Conservation (phyloP, 2,329 filamentous ascomycete species). For the Scedosporium boydii region DNA sequence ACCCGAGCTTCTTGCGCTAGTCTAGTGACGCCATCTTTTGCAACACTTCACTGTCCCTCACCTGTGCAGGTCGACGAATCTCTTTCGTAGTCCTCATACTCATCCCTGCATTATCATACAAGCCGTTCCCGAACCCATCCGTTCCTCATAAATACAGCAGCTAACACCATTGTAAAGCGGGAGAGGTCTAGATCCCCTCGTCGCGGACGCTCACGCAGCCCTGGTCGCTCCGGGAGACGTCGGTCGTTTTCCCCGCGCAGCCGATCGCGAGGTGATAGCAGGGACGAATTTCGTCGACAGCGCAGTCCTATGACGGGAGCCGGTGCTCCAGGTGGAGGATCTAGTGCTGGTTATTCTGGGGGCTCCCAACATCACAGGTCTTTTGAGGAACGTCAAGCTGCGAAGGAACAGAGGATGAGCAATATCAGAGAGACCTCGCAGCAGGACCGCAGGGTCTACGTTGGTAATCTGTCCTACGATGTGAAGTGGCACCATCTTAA, state of each 20-base stretch:
- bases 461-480: constrained; percentile 97
- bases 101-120: too few relatives aligned
- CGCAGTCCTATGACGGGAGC: constrained; percentile 80
- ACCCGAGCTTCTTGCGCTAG: background rate
- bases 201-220: constrained; percentile 76
- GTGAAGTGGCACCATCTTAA: constrained; percentile 99
- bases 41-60: too few relatives aligned
- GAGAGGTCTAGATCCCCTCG: constrained; percentile 75
- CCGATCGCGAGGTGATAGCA: constrained; percentile 58
- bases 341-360: constrained; percentile 55
- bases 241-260: constrained; percentile 72
- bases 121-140: background rate
- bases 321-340: constrained; percentile 60
- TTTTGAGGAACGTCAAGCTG: constrained; percentile 72
- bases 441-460: constrained; percentile 98
- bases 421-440: constrained; percentile 89
- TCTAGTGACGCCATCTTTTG: too few relatives aligned
- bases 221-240: constrained; percentile 57
- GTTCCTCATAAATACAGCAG: background rate
- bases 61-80: too few relatives aligned
- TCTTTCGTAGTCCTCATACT: too few relatives aligned
- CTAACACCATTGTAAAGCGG: constrained; percentile 42
- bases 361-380: constrained; percentile 52
- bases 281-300: constrained; percentile 67
- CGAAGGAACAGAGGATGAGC: constrained; percentile 94